phyloP scores from a whole-genome alignment of 139 green algal genomes.

The Chlorella sp. region DNA sequence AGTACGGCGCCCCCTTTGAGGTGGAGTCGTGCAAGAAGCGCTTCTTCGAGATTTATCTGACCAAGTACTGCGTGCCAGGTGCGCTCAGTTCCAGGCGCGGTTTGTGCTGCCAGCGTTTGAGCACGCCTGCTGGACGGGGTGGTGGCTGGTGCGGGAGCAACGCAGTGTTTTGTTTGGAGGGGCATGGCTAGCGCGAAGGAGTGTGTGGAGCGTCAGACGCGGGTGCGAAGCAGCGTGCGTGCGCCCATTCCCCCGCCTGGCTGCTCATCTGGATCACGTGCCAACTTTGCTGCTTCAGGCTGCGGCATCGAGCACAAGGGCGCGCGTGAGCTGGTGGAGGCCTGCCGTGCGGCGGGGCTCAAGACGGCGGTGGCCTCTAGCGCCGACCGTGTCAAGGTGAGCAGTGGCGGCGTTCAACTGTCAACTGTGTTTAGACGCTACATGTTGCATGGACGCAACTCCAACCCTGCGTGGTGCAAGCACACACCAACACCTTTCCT shows the following conservation, averaged over 20 bases:
- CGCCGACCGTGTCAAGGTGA: constrained; percentile 76
- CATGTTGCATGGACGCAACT: too few relatives aligned
- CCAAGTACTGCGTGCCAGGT: constrained; percentile 21
- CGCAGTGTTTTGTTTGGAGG: not conserved
- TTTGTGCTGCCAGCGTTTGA: too few relatives aligned
- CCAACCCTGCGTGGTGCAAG: not conserved
- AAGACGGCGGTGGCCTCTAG: constrained; percentile 72
- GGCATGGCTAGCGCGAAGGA: too few relatives aligned
- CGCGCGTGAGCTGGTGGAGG: constrained; percentile 60
- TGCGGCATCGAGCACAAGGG: constrained; percentile 55
- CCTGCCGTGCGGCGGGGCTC: constrained; percentile 63
- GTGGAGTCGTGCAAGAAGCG: constrained; percentile 55
- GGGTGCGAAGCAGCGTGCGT: not conserved
- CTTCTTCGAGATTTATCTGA: constrained; percentile 78
- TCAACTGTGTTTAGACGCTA: too few relatives aligned
- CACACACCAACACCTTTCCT: not conserved
- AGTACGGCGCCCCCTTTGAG: constrained; percentile 48
- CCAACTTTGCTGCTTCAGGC: constrained; percentile 12
- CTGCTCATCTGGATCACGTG: not conserved
- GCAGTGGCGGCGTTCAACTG: not conserved
- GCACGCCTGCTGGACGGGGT: too few relatives aligned
- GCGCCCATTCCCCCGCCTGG: not conserved
- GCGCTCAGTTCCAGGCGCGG: too few relatives aligned
- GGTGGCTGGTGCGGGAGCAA: too few relatives aligned
- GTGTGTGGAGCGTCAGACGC: not conserved